Percentiles rank a stretch among this genome's conserved stretches.
These are phyloP conservation scores for Penicillium verrucosum DNA, from an alignment of 2,329 filamentous ascomycete species.

Conservation along the genomic window DNA sequence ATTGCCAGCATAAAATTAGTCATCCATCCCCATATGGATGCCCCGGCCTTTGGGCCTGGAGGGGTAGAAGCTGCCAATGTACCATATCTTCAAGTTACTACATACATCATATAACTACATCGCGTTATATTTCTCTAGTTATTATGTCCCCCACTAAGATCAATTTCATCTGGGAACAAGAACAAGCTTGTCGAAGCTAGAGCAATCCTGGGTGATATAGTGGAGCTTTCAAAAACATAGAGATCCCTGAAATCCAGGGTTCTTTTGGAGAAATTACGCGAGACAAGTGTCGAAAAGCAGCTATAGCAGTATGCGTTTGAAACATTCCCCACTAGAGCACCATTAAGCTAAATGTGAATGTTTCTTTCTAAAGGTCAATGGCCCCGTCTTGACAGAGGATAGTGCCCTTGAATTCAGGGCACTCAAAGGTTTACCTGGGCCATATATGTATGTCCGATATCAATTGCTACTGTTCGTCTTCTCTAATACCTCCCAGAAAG, in stretches of 20 bases:
- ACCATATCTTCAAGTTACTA: background rate
- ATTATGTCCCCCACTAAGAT: background rate
- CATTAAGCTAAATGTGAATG: background rate
- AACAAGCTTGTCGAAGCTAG: background rate
- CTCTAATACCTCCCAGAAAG: background rate
- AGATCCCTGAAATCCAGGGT: background rate
- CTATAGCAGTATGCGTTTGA: background rate
- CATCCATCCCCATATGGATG: background rate
- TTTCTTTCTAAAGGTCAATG: background rate
- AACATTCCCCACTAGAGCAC: background rate
- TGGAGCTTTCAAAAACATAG: background rate
- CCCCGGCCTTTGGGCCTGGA: background rate
- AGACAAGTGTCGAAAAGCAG: background rate
- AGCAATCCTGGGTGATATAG: background rate
- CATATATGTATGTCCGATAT: background rate
- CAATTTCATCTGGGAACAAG: background rate
- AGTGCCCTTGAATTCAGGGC: background rate
- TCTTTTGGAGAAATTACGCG: background rate
- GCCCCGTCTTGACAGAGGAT: background rate
- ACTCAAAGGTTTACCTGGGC: background rate
- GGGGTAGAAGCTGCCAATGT: background rate
- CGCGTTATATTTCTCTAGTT: too few species aligned
- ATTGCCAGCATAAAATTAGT: background rate
- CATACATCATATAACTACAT: background rate
- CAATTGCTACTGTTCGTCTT: background rate